Evolutionary conservation across 495 filamentous ascomycete genomes (phyloP), one percentile per base, ranked within the genome.

Genomic region (Xylaria longipes): DNA sequence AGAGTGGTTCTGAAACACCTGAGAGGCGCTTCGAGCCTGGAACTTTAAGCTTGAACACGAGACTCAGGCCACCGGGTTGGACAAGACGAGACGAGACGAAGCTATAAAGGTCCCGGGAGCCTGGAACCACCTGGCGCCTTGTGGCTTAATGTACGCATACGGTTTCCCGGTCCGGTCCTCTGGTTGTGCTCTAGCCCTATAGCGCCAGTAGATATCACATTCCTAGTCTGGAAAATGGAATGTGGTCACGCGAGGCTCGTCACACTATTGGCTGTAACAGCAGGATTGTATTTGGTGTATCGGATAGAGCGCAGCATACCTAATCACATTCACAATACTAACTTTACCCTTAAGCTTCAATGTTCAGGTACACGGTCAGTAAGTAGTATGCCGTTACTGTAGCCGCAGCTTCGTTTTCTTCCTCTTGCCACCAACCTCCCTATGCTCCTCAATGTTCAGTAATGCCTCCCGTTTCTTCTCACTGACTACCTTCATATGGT

Each of bases 401-500:
- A 71, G 15, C 35, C 76, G 69, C 45, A 85, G 79, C 79, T 87
- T 90, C 72, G 84, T 82, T 83, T 84, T 85, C 79, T 88, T 92
- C 76, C 91, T 84, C 83, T 93, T 93, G 12, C 93, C 93, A 46
- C 87, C 87, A 31, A 97, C 93, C 80, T 98, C 94, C 74, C 91
- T 90, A 5, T 92, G 91, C 82, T 98, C 95, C 74, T 97, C 96
- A 79, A 98, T 93, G 81, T 95, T 92, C 67, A 97, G 80, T 77
- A 92, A 74, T 3, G 94, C 97, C 80, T 97, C 92, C 62, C 95
- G 86, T 86, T 97, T 98, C 85, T 94, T 95, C 81, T 94, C 91
- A 15, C 93, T 91, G 15, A 99, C 95, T 54, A 92, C 82, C 87
- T 97, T 97, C 78, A 99, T 81, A 60, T 89, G 87, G 62, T 94